Evolutionary conservation across 1,284 basidiomycete genomes (phyloP).

Genomic region (Boletus sp.): DNA sequence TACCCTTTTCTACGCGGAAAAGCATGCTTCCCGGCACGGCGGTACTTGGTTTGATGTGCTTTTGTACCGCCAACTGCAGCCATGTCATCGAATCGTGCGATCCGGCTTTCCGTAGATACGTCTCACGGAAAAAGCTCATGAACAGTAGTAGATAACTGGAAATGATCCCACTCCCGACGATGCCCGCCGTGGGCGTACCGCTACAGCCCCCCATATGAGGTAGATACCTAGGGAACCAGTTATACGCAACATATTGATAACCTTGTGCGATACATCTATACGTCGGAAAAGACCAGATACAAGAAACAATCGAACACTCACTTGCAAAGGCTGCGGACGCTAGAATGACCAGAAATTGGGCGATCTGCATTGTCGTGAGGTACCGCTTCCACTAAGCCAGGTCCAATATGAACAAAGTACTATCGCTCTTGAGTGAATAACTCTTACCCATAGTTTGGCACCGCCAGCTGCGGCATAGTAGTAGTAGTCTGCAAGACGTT

Average conservation of each 20-base stretch:
- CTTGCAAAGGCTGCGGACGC: constrained; percentile 10
- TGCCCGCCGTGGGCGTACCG: constrained; percentile 18
- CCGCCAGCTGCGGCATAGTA: constrained; percentile 94
- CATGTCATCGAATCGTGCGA: background rate
- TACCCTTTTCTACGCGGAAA: constrained; percentile 22
- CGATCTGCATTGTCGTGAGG: constrained; percentile 92
- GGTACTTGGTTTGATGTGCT: constrained; percentile 4
- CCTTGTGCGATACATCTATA: background rate
- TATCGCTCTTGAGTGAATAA: background rate
- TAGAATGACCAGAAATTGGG: constrained; percentile 90
- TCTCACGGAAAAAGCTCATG: constrained; percentile 82
- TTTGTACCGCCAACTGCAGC: background rate
- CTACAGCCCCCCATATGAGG: constrained; percentile 22
- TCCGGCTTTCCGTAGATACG: constrained; percentile 59
- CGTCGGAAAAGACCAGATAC: background rate
- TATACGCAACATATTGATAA: constrained; percentile 23
- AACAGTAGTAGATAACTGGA: constrained; percentile 26
- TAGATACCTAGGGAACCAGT: constrained; percentile 19
- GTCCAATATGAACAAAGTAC: constrained; percentile 4
- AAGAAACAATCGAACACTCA: constrained; percentile 1
- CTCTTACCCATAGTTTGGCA: constrained; percentile 84
- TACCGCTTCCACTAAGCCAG: constrained; percentile 85
- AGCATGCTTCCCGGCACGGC: constrained; percentile 12
- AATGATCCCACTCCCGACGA: constrained; percentile 16
- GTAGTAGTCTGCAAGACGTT: constrained; percentile 79